Base-by-base conservation (phyloP, 2,329 filamentous ascomycete species). In the Phialemoniopsis sp. region DNA sequence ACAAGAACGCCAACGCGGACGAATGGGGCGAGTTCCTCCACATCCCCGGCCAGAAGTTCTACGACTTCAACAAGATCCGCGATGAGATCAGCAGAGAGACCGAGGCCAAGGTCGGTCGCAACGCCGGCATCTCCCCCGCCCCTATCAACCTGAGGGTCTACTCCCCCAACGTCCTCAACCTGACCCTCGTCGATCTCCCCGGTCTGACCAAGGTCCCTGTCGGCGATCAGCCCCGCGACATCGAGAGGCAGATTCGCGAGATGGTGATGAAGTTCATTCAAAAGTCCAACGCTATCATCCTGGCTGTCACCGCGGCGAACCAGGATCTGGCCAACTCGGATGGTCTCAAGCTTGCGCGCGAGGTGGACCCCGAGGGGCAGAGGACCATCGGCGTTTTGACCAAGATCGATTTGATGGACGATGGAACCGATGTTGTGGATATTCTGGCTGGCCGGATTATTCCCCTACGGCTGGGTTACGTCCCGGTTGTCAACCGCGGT, bases 11-110 rank as follows among this genome's bases (percentile, higher is more conserved):
- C 56, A 98, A 98, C 64, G 66, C 78, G 15, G 89, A 97, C 59
- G 93, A 98, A 66, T 98, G 94, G 88, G 93, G 91, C 72, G 93
- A 98, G 73, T 98, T 98, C 59, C 87, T 95, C 59, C 93, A 98
- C 60, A 85, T 95, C 41, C 90, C 89, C 4, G 87, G 89, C 53
- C 82, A 89, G 53, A 85, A 97, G 63, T 98, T 98, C 64, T 78
- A 76, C 55, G 87, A 94, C 60, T 91, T 98, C 53, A 93, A 94
- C 57, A 93, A 98, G 67, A 97, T 98, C 54, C 93, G 97, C 69
- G 90, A 88, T 47, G 93, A 98, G 70, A 98, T 94, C 15, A 82
- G 89, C 43, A 82, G 93, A 54, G 95, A 98, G 70, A 87, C 87
- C 4, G 55, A 60, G 39, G 55, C 59, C 46, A 58, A 63, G 41